Evolutionary conservation across 73 alveolate species (phyloP).

Genomic region (Uronychia setigera): DNA sequence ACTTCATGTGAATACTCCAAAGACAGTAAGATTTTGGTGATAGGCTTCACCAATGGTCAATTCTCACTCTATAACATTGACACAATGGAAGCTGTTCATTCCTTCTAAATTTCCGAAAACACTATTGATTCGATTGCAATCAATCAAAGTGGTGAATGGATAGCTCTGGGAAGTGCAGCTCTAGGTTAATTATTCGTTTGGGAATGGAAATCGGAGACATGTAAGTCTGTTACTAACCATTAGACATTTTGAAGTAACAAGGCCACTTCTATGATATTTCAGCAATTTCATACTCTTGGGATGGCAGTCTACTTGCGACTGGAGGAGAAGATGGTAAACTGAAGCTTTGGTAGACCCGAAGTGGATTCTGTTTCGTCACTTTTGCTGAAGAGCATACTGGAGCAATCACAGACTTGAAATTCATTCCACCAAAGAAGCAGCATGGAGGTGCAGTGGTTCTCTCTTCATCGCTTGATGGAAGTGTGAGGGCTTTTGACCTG

Average conservation of each 20-base stretch:
- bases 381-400: slow-evolving; percentile 89
- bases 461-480: slow-evolving; percentile 91
- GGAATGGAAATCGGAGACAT: slow-evolving; percentile 97
- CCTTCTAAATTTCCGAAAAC: slow-evolving; percentile 86
- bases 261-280: slow-evolving; percentile 85
- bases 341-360: slow-evolving; percentile 85
- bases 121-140: slow-evolving; percentile 82
- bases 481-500: slow-evolving; percentile 95
- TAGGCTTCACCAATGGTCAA: slow-evolving; percentile 89
- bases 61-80: slow-evolving; percentile 84
- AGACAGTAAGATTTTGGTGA: slow-evolving; percentile 71
- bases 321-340: slow-evolving; percentile 95
- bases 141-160: slow-evolving; percentile 94
- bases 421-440: slow-evolving; percentile 72
- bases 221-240: no score
- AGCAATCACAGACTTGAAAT: slow-evolving; percentile 83
- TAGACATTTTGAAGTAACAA: slow-evolving; percentile 88
- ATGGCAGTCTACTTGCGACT: slow-evolving; percentile 89
- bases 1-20: slow-evolving; percentile 64
- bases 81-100: slow-evolving; percentile 74
- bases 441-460: slow-evolving; percentile 74
- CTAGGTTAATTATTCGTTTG: slow-evolving; percentile 92
- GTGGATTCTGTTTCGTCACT: slow-evolving; percentile 89
- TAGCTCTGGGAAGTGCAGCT: slow-evolving; percentile 82
- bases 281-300: slow-evolving; percentile 80